Base-by-base conservation (phyloP, 345 rosid genomes). In the Heritiera littoralis region DNA sequence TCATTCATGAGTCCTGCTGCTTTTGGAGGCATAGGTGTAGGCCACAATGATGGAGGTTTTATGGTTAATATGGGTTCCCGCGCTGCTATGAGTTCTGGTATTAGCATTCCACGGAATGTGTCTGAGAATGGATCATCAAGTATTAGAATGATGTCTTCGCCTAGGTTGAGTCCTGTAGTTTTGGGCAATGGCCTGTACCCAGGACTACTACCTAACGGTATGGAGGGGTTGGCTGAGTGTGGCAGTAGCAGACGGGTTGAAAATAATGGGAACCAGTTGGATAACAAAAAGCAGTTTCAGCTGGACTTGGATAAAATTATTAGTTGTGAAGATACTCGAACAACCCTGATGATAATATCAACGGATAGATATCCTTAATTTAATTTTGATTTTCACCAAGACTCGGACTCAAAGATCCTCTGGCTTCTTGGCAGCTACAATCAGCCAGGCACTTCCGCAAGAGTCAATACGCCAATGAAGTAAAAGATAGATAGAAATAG, bases 271-370 rank as follows among this genome's bases (percentile, higher is more conserved):
- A 88, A 79, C 83, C 96, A 89, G 80, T 79, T 85, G 9, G 98
- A 92, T 59, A 85, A 87, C 86, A 90, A 90, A 87, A 91, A 86
- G 78, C 94, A 84, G 79, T 94, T 88, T 86, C 98, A 92, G 81
- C 94, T 94, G 75, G 97, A 94, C 84, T 82, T 94, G 93, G 91
- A 90, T 17, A 94, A 91, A 86, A 92, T 92, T 80, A 72, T 80
- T 43, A 83, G 78, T 5, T 92, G 95, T 18, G 97, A 91, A 77
- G 97, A 89, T 83, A 79, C 79, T 75, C 80, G 92, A 38, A 87
- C 92, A 78, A 89, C 92, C 43, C 77, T 89, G 84, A 89, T 89
- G 92, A 89, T 89, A 74, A 89, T n/a, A n/a, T n/a, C n/a, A n/a
- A n/a, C n/a, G n/a, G n/a, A n/a, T n/a, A n/a, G n/a, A n/a, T n/a